phyloP scores from a whole-genome alignment of 2,329 filamentous ascomycete species.

The Xylaria sp. region DNA sequence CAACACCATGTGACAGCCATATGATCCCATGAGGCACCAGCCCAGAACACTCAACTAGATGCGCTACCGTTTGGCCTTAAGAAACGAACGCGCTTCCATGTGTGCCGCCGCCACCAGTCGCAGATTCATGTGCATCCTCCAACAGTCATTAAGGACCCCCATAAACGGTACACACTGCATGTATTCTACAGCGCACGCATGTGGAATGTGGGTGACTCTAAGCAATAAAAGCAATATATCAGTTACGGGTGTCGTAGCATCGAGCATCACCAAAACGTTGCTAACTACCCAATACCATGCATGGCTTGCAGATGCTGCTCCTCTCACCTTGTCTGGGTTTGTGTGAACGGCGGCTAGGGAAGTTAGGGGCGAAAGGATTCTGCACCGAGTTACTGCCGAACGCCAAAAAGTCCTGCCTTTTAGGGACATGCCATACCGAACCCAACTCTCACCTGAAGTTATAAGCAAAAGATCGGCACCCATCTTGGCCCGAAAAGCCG shows the following conservation, averaged over 20 bases:
- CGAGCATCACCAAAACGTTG: not conserved
- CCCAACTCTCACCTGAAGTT: not conserved
- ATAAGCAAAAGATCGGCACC: conserved; percentile 22
- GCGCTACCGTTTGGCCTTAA: not conserved
- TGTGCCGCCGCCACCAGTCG: no score
- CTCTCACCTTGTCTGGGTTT: not conserved
- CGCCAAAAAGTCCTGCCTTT: conserved; percentile 20
- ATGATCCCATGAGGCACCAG: not conserved
- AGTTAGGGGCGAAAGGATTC: conserved; percentile 6
- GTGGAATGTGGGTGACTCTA: no score
- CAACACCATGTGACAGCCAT: conserved; percentile 10
- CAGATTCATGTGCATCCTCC: no score
- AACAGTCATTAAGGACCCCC: no score
- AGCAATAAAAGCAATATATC: not conserved
- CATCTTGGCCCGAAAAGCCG: conserved; percentile 13
- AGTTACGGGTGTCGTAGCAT: not conserved
- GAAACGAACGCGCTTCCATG: not conserved
- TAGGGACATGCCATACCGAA: not conserved
- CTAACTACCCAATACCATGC: not conserved
- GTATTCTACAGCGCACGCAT: no score
- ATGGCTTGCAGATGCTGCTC: not conserved
- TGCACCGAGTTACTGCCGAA: conserved; percentile 23
- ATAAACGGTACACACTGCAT: no score
- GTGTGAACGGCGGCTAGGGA: not conserved
- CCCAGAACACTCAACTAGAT: not conserved